Base-by-base conservation (phyloP, 2,329 filamentous ascomycete genomes). In the Rutstroemia sydowiana region DNA sequence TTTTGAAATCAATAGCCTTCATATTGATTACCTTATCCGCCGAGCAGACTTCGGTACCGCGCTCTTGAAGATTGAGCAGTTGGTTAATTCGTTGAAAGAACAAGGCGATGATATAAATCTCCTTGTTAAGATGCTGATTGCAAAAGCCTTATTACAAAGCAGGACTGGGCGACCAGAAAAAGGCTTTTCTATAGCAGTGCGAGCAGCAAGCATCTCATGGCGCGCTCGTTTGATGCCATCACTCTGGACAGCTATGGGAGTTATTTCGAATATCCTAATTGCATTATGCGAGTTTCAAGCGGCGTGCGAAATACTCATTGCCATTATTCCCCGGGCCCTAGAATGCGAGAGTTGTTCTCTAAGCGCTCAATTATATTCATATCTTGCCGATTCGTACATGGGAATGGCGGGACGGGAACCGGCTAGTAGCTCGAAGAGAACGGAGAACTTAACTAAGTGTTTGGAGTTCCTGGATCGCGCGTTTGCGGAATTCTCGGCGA, bases 101-200 rank as follows among this genome's bases (percentile, higher is more conserved):
- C 74, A 78, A 45, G 74, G 74, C 49, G 76, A 77, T 48, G 84
- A 88, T 63, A 70, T 87, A 26, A 73, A 79, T 30, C 73, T 81
- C 32, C 78, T 81, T 43, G 69, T 86, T 23, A 77, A 77, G 43
- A 70, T 86, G 3, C 73, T 87, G 37, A 74, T 76, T 11, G 68
- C 79, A 45, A 87, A 87, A 69, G 79, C 80, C 1, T 70, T 72
- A 8, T 71, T 87, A 11, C 78, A 82, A 58, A 72, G 75, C n/a
- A 77, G 75, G 57, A 74, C 74, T 13, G 79, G 78, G 1, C 75
- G 79, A 40, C 74, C 83, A 0, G 75, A 83, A 55, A 78, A 79
- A 57, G 84, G 79, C 0, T 85, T 88, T 63, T 84, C 81, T 8
- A 70, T 87, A 11, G 79, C 79, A 5, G 71, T 87, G 55, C 71